Percentiles rank a stretch among this genome's conserved stretches.
phyloP scores from a whole-genome alignment of 495 filamentous ascomycete species.

The Annulohypoxylon maeteangense region DNA sequence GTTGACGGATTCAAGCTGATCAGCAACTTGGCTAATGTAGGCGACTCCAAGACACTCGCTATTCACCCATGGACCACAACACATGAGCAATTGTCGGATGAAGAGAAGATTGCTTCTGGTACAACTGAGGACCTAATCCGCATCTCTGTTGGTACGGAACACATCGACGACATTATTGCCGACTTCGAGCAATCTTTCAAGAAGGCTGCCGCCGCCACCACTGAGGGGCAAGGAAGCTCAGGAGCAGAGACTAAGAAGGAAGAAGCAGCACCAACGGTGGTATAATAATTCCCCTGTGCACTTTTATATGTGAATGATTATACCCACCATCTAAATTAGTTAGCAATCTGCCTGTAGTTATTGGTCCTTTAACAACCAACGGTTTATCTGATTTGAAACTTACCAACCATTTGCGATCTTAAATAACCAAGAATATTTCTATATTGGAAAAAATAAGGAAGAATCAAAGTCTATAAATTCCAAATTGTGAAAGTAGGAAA shows the following conservation, averaged over 20 bases:
- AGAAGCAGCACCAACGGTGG: slow-evolving; percentile 54
- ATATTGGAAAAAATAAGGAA: background rate
- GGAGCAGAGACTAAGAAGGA: slow-evolving; percentile 44
- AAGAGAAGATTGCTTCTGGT: slow-evolving; percentile 83
- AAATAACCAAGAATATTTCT: background rate
- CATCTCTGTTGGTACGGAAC: slow-evolving; percentile 95
- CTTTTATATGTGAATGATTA: slow-evolving; percentile 2
- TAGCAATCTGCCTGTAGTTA: background rate
- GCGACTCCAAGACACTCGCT: slow-evolving; percentile 88
- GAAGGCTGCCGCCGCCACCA: slow-evolving; percentile 54
- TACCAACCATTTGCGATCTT: background rate
- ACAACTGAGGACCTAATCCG: slow-evolving; percentile 94
- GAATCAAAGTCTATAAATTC: background rate
- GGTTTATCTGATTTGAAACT: background rate
- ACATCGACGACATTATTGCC: slow-evolving; percentile 97
- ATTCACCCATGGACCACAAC: slow-evolving; percentile 98
- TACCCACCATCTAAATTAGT: slow-evolving; percentile 22
- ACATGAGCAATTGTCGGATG: slow-evolving; percentile 89
- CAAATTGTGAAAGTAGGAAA: background rate
- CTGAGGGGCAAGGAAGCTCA: slow-evolving; percentile 36
- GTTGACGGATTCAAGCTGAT: slow-evolving; percentile 96
- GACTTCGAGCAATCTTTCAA: slow-evolving; percentile 95
- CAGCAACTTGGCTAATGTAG: slow-evolving; percentile 86
- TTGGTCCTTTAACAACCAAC: background rate
- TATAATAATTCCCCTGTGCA: slow-evolving; percentile 32